Base-by-base conservation (phyloP, 257 asterid species). In the Schizonepeta tenuifolia region DNA sequence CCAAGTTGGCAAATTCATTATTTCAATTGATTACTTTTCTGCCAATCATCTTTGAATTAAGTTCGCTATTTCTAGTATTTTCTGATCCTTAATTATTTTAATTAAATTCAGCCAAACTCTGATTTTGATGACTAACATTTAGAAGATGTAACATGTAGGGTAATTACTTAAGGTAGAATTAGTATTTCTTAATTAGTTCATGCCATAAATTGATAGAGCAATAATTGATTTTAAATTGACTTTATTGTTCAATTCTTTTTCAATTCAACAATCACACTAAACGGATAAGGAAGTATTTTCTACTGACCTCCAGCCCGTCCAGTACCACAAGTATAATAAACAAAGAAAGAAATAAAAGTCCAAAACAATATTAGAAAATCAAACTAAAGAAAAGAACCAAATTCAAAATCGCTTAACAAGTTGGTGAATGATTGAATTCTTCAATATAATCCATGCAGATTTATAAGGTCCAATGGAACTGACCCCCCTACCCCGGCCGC, bases 401-500 rank as follows among this genome's bases (percentile, higher is more conserved):
- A 13, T 68, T 36, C 36, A 51, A 22, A 41, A 55, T 35, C 35
- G 63, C 51, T 17, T 69, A 51, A 54, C 46, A 18, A 70, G 83
- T 75, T 70, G 77, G 78, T 75, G 51, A 17, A 38, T 59, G 35
- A 77, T 78, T 70, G 72, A 65, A 50, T 40, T 36, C n/a, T 53
- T 69, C 65, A 43, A 31, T 10, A 26, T 51, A 41, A 50, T 62
- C 59, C 74, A 70, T 60, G 75, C 67, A 74, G 62, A 47, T 43
- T 22, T 28, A 36, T 17, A 35, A 40, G 79, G 74, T 49, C 70
- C 70, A 47, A n/a, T 12, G 55, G 3, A 67, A 62, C 65, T 13
- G 31, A 18, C 72, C 69, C 55, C 35, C 5, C 35, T n/a, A 54
- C 12, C 10, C 14, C 47, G 24, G 69, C 51, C 20, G 8, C 65